Evolutionary conservation across 202 grass and related monocot genomes (phyloP).

Genomic region (Panicum hallii): DNA sequence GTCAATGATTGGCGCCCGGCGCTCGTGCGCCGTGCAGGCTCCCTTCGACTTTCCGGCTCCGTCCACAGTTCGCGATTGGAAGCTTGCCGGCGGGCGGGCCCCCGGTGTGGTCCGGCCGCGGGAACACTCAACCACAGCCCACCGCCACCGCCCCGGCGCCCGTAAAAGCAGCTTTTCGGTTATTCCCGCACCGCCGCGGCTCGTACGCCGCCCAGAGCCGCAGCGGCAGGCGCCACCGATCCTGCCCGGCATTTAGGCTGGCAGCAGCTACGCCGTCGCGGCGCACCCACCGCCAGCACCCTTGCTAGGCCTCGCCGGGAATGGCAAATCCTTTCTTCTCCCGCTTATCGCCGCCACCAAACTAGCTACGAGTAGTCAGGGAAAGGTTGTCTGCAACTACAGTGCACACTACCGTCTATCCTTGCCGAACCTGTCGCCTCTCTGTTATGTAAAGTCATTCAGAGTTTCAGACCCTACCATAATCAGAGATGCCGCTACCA

Average conservation of each 20-base stretch:
- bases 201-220: neutral
- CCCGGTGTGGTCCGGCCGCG: constrained; percentile 34
- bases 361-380: neutral
- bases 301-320: constrained; percentile 25
- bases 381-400: neutral
- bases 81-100: neutral
- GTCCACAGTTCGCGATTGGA: constrained; percentile 32
- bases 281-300: neutral
- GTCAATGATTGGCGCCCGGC: constrained; percentile 14
- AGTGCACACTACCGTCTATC: neutral
- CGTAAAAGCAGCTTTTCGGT: constrained; percentile 38
- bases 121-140: constrained; percentile 1
- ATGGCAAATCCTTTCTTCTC: neutral
- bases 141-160: constrained; percentile 22
- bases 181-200: constrained; percentile 37
- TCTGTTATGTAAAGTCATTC: neutral
- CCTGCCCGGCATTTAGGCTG: constrained; percentile 7
- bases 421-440: constrained; percentile 14
- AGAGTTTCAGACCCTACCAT: neutral
- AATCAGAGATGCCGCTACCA: neutral
- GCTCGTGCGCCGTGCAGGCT: constrained; percentile 41
- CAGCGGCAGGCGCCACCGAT: neutral
- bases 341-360: neutral
- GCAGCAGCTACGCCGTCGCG: neutral
- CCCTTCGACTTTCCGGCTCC: constrained; percentile 6